Percentiles rank a stretch among this genome's conserved stretches.
Conservation (phyloP, 2,329 filamentous ascomycete species). For the Epichloe scottii region DNA sequence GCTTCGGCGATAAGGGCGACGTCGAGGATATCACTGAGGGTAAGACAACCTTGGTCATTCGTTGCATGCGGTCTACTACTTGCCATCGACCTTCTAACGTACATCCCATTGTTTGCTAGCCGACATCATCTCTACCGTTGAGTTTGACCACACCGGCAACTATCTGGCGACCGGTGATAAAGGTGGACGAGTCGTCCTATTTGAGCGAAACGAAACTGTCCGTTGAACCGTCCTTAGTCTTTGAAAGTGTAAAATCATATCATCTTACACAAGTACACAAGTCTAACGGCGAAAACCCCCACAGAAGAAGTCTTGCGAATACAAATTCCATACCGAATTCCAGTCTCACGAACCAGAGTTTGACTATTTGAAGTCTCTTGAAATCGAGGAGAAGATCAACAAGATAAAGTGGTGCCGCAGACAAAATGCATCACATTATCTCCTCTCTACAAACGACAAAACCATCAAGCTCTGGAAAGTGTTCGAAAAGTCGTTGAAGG, state of each 20-base stretch:
- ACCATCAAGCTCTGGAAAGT: constrained; percentile 99
- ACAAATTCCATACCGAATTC: constrained; percentile 99
- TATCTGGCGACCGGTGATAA: constrained; percentile 87
- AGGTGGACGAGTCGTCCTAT: constrained; percentile 72
- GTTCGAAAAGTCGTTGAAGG: constrained; percentile 97
- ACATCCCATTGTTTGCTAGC: constrained; percentile 34
- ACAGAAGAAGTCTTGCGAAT: constrained; percentile 99
- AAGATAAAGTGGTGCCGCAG: constrained; percentile 99
- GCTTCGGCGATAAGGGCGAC: constrained; percentile 98
- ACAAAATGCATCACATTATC: constrained; percentile 96
- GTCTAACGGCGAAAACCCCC: background rate
- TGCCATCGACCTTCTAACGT: constrained; percentile 6
- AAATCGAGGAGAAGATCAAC: constrained; percentile 99
- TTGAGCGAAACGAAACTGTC: constrained; percentile 93
- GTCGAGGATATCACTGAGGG: constrained; percentile 98
- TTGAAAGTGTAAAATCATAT: constrained; percentile 6
- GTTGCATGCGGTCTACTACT: constrained; percentile 5
- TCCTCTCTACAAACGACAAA: constrained; percentile 98
- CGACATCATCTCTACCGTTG: constrained; percentile 84
- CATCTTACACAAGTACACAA: background rate
- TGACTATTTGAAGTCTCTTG: constrained; percentile 96
- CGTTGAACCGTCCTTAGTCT: constrained; percentile 16
- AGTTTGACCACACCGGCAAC: constrained; percentile 83
- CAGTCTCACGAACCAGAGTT: constrained; percentile 99
- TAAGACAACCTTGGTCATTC: constrained; percentile 25